These are phyloP conservation scores for Darksidea phi DNA, from an alignment of 495 filamentous ascomycete genomes.

Conservation along the genomic window DNA sequence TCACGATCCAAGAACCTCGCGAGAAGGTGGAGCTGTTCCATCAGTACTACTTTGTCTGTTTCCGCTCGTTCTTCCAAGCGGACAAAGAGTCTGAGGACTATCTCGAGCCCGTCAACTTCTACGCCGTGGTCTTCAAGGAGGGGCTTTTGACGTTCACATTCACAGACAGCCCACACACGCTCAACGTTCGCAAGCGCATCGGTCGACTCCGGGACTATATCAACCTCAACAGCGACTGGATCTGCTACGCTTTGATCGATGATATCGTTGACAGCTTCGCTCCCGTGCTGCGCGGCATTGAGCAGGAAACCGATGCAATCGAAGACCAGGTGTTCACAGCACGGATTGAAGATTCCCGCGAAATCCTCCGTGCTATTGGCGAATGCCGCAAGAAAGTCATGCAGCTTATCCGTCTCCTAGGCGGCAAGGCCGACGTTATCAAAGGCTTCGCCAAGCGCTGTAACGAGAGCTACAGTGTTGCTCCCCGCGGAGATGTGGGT, in stretches of 20 bases:
- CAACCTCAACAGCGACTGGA: slow-evolving; percentile 91
- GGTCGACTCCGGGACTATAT: slow-evolving; percentile 91
- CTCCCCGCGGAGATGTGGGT: slow-evolving; percentile 91
- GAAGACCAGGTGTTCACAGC: slow-evolving; percentile 94
- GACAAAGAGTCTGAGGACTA: slow-evolving; percentile 74
- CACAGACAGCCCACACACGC: slow-evolving; percentile 74
- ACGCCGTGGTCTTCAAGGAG: slow-evolving; percentile 95
- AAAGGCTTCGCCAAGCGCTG: slow-evolving; percentile 96
- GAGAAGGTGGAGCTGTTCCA: slow-evolving; percentile 98
- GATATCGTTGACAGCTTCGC: slow-evolving; percentile 96
- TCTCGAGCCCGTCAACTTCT: slow-evolving; percentile 89
- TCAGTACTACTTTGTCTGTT: slow-evolving; percentile 96
- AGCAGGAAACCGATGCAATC: slow-evolving; percentile 84
- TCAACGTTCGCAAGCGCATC: slow-evolving; percentile 87
- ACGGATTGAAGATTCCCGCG: slow-evolving; percentile 80
- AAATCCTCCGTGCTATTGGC: slow-evolving; percentile 84
- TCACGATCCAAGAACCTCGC: slow-evolving; percentile 86
- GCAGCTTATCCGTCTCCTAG: slow-evolving; percentile 84
- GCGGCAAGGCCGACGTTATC: slow-evolving; percentile 96
- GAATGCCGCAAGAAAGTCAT: slow-evolving; percentile 91
- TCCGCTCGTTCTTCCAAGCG: slow-evolving; percentile 84
- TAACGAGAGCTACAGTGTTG: slow-evolving; percentile 93
- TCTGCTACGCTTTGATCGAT: slow-evolving; percentile 98
- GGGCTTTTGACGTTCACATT: slow-evolving; percentile 94
- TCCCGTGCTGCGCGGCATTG: slow-evolving; percentile 81